Percentiles rank a stretch among this genome's conserved stretches.
Conservation (phyloP, 441 rosid genomes). For the Euphorbia celastroides region DNA sequence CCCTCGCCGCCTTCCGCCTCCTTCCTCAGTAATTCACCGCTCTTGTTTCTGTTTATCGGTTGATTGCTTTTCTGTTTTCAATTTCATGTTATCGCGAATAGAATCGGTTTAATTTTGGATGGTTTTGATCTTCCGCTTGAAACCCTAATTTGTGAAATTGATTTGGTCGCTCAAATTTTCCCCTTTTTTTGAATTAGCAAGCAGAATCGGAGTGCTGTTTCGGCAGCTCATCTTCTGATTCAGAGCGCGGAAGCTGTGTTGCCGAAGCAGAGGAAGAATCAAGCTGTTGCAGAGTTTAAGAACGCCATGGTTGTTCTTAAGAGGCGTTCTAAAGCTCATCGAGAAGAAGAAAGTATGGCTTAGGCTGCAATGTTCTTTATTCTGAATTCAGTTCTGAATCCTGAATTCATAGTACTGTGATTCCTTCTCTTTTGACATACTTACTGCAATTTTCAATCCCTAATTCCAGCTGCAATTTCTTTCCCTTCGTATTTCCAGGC, state of each 20-base stretch:
- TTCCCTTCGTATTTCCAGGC: conserved; percentile 38
- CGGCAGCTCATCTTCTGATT: conserved; percentile 60
- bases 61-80: not conserved
- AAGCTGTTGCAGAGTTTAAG: conserved; percentile 61
- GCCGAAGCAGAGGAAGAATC: conserved; percentile 81
- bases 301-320: conserved; percentile 68
- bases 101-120: not conserved
- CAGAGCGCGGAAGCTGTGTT: conserved; percentile 66
- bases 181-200: conserved; percentile 31
- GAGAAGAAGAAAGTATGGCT: conserved; percentile 32
- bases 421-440: not conserved
- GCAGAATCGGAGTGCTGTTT: conserved; percentile 57
- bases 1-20: conserved; percentile 67
- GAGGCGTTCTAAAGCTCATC: conserved; percentile 43
- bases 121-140: not conserved
- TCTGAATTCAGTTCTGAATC: not conserved
- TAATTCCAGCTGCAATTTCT: no score
- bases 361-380: not conserved
- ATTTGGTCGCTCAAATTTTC: not conserved
- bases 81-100: no score
- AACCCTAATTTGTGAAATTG: not conserved
- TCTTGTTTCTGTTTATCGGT: not conserved
- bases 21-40: conserved; percentile 54
- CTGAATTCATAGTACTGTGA: not conserved
- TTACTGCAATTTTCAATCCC: no score